These are phyloP conservation scores for Macadamia integrifolia DNA, from an alignment of 164 flowering plant genomes.

Conservation along the genomic window DNA sequence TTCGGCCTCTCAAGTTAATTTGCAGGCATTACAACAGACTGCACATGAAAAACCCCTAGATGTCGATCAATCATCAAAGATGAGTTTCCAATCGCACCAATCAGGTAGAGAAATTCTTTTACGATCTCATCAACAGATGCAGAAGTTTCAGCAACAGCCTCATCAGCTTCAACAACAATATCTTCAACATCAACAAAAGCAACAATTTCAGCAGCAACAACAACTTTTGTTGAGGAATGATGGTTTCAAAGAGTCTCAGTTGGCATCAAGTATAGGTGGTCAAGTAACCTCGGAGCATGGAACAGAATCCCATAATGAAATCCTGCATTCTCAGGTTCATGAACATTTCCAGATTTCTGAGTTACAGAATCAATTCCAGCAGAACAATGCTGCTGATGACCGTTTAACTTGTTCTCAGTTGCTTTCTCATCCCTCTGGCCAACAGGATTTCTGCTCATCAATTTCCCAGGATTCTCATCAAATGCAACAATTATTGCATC, in stretches of 20 bases:
- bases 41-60: constrained; percentile 38
- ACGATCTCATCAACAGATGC: constrained; percentile 45
- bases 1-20: constrained; percentile 45
- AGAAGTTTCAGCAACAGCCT: constrained; percentile 39
- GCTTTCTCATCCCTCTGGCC: constrained; percentile 33
- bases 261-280: constrained; percentile 37
- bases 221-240: constrained; percentile 45
- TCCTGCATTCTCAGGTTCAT: constrained; percentile 39
- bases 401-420: constrained; percentile 30
- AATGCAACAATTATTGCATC: constrained; percentile 50
- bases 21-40: constrained; percentile 38
- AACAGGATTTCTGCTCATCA: constrained; percentile 34
- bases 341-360: constrained; percentile 59
- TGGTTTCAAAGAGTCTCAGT: constrained; percentile 46
- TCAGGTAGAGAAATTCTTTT: constrained; percentile 31
- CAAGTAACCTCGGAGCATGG: constrained; percentile 53
- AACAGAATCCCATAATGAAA: constrained; percentile 40
- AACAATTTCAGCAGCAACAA: constrained; percentile 46
- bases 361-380: constrained; percentile 57
- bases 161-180: constrained; percentile 43
- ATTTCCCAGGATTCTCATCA: constrained; percentile 44
- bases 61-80: constrained; percentile 47
- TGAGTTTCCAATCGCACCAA: constrained; percentile 42
- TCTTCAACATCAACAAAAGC: constrained; percentile 44
- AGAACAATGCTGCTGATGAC: constrained; percentile 34